Conservation (phyloP, 2,329 filamentous ascomycete genomes). For the Fusarium albosuccineum region DNA sequence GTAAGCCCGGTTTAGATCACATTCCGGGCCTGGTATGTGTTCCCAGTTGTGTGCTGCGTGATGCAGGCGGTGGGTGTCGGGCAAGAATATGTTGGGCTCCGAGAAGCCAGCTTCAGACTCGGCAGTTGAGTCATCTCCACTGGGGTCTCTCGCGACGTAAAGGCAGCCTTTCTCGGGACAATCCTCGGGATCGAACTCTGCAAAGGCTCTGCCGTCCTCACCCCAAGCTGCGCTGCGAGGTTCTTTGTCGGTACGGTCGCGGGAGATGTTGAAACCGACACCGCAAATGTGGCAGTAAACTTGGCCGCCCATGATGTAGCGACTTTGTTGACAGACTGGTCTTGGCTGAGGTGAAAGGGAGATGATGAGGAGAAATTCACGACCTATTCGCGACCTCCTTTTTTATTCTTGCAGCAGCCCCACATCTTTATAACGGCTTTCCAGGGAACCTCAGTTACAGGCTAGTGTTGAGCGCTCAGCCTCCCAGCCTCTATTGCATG, state of each 20-base stretch:
- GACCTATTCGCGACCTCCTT: too few species aligned
- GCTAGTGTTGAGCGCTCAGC: too few species aligned
- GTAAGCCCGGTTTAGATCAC: slow-evolving; percentile 30
- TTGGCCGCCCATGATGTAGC: slow-evolving; percentile 26
- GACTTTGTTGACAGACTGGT: neutral
- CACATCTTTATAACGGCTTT: too few species aligned
- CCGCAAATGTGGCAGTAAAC: slow-evolving; percentile 45
- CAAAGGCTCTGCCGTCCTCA: neutral
- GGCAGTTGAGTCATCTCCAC: neutral
- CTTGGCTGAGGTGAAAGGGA: neutral
- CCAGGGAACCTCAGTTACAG: too few species aligned
- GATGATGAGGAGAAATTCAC: neutral
- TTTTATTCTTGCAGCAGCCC: too few species aligned
- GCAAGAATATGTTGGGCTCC: neutral
- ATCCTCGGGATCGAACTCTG: neutral
- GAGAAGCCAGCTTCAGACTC: neutral
- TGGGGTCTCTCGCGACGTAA: slow-evolving; percentile 1
- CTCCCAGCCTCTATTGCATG: too few species aligned
- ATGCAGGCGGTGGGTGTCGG: neutral
- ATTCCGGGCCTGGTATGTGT: slow-evolving; percentile 43
- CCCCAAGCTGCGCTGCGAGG: slow-evolving; percentile 35
- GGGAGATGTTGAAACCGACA: slow-evolving; percentile 48
- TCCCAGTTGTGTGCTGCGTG: slow-evolving; percentile 20
- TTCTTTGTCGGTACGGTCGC: slow-evolving; percentile 39
- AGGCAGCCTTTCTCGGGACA: slow-evolving; percentile 14